phyloP scores from a whole-genome alignment of 352 stramenopile species.

The Pythium rhizo-oryzae region DNA sequence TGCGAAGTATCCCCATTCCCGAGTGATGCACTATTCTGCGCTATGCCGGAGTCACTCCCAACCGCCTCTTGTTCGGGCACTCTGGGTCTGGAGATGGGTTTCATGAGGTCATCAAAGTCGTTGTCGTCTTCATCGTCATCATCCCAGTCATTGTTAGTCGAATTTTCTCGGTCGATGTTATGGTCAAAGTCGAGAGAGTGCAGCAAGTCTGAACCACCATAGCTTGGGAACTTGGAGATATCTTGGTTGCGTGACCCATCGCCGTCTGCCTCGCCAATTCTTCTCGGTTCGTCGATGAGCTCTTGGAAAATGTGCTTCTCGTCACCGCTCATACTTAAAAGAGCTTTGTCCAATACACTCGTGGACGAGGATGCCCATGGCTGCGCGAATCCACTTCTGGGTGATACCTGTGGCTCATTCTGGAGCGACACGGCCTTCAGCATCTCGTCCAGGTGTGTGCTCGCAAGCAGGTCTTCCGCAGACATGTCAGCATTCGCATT shows the following conservation, averaged over 20 bases:
- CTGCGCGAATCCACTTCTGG: no score
- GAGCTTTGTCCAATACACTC: conserved; percentile 50
- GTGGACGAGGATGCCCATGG: no score
- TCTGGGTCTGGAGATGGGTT: conserved; percentile 1
- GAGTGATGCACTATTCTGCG: no score
- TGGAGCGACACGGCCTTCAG: conserved; percentile 70
- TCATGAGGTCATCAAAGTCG: conserved; percentile 29
- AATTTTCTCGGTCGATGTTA: background rate
- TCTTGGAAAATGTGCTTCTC: conserved; percentile 74
- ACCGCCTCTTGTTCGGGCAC: no score
- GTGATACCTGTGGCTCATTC: conserved; percentile 45
- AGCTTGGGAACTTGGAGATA: conserved; percentile 19
- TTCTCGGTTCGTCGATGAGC: conserved; percentile 49
- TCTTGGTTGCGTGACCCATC: conserved; percentile 27
- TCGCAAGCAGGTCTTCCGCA: conserved; percentile 72
- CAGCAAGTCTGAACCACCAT: conserved; percentile 23
- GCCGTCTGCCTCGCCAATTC: conserved; percentile 14
- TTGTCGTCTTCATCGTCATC: conserved; percentile 43
- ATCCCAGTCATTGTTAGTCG: conserved; percentile 1
- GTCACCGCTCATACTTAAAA: conserved; percentile 58
- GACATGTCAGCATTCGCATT: conserved; percentile 72
- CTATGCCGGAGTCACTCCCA: no score
- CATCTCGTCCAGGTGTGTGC: conserved; percentile 81
- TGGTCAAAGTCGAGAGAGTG: conserved; percentile 43
- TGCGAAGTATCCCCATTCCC: no score